Evolutionary conservation across 371 early-diverging fungal species (phyloP), one percentile per base, ranked within the genome.

Genomic region (Astathelohania contejeani): DNA sequence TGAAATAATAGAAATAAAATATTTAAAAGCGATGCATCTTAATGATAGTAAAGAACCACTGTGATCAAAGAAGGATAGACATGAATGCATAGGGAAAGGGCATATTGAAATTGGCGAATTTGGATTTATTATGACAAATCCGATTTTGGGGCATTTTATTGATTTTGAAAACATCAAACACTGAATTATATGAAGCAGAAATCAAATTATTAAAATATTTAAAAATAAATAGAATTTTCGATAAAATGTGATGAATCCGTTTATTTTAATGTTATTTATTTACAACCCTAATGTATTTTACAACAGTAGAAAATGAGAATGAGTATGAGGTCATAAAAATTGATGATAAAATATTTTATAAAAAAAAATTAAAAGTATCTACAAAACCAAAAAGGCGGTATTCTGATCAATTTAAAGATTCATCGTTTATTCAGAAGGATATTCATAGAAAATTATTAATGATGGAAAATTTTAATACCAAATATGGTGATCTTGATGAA

Each of bases 51-150:
- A 77, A 62, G 56, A 37, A n/a, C 65, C 39, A 7, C 49, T 79
- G 2, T 72, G 74, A 0, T 59, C 70, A 2, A 55, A 60, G 9
- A 77, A 73, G 60, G 82, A 82, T 62, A 69, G 81, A 37, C 82
- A 82, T 60, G 81, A 75, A 46, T 64, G 62, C 35, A 65, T 82
- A 24, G 82, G 82, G 24, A 76, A 79, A 56, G 82, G 81, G 10
- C 40, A 69, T 39, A 79, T 81, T 51, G 80, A 79, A 1, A 42
- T 70, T 25, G 78, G 78, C 37, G 74, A 75, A 3, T 82, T 81
- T 62, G 55, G 69, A 48, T 74, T 60, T 46, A 67, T 82, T 12
- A 77, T 81, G 77, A 76, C 78, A 44, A 76, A 76, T 58, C 40
- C 48, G 18, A 56, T 73, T 29, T 74, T 80, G 77, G 28, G 66